Evolutionary conservation across 345 rosid genomes (phyloP).

Genomic region (Pistacia vera): DNA sequence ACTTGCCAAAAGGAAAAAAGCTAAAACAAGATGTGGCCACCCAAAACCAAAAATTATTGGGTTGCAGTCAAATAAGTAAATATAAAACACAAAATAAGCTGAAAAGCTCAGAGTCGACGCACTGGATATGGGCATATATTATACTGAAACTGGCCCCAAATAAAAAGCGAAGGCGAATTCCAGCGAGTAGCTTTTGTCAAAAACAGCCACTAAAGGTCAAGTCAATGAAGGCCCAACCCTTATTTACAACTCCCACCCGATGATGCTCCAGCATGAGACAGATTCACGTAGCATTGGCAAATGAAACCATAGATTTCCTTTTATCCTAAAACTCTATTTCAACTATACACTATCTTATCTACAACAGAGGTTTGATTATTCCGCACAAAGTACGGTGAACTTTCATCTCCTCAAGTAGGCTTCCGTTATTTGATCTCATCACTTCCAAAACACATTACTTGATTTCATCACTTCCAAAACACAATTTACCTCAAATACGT

Average conservation of each 20-base stretch:
- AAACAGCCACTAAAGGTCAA: slow-evolving; percentile 44
- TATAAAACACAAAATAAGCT: slow-evolving; percentile 1
- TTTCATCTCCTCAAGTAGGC: slow-evolving; percentile 18
- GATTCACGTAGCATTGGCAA: neutral
- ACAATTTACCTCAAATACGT: slow-evolving; percentile 52
- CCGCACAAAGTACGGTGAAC: neutral
- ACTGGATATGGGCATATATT: neutral
- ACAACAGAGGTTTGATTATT: slow-evolving; percentile 28
- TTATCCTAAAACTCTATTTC: slow-evolving; percentile 14
- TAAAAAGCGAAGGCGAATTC: slow-evolving; percentile 44
- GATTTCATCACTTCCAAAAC: neutral
- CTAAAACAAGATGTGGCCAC: slow-evolving; percentile 24
- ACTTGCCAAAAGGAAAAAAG: neutral
- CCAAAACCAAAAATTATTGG: slow-evolving; percentile 42
- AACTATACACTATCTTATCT: slow-evolving; percentile 42
- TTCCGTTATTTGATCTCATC: neutral
- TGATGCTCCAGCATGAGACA: slow-evolving; percentile 13
- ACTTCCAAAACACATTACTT: slow-evolving; percentile 2
- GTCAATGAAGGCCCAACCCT: slow-evolving; percentile 10
- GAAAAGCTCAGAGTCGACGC: neutral
- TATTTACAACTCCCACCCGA: slow-evolving; percentile 38
- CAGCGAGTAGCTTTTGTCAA: slow-evolving; percentile 49
- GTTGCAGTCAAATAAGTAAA: slow-evolving; percentile 22
- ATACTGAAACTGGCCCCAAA: slow-evolving; percentile 31
- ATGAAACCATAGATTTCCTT: slow-evolving; percentile 8